Conservation (phyloP, 2,329 filamentous ascomycete genomes). For the Pseudocercospora pini-densiflorae region DNA sequence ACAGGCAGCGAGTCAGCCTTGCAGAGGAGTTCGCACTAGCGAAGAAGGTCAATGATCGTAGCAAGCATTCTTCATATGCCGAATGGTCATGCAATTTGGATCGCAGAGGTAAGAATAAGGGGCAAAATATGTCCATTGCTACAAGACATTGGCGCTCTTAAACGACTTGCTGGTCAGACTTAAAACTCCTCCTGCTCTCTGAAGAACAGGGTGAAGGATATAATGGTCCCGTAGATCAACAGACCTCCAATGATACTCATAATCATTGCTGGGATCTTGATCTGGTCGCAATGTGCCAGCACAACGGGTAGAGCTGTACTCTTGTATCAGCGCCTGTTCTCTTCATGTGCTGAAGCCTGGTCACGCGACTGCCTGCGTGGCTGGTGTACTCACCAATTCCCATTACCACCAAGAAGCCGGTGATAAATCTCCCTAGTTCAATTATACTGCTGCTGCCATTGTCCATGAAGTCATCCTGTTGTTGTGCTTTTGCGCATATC, state of each 20-base stretch:
- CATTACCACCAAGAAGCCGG: constrained; percentile 96
- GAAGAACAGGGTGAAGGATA: constrained; percentile 98
- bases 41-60: neutral
- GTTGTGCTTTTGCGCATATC: constrained; percentile 86
- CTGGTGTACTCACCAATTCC: constrained; percentile 75
- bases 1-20: neutral
- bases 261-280: constrained; percentile 81
- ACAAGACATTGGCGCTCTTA: neutral
- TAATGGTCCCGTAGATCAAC: constrained; percentile 96
- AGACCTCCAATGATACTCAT: constrained; percentile 95
- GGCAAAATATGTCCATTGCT: neutral
- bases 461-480: constrained; percentile 95
- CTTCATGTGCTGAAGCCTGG: neutral
- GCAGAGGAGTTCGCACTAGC: neutral
- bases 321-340: constrained; percentile 5
- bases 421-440: constrained; percentile 91
- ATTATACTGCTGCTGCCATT: constrained; percentile 81
- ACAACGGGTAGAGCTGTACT: constrained; percentile 79
- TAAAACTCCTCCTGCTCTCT: constrained; percentile 96
- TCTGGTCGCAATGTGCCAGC: constrained; percentile 84
- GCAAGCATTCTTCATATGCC: neutral
- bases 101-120: neutral
- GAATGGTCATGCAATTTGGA: neutral
- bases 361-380: neutral
- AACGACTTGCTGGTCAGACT: constrained; percentile 23